Conservation (phyloP, 257 asterid species). For the Buddleja alternifolia region DNA sequence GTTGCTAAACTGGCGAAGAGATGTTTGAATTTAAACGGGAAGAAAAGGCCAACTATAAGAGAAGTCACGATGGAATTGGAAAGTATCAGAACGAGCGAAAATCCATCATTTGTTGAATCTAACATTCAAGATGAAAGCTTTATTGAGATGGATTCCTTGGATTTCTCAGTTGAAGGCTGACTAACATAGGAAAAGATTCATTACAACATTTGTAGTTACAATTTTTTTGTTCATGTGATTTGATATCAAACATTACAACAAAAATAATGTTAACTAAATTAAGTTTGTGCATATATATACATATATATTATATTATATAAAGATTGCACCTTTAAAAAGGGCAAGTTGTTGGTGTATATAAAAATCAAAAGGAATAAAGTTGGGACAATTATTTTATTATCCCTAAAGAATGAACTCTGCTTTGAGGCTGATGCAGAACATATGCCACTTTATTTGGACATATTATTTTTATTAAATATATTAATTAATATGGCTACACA, state of each 20-base stretch:
- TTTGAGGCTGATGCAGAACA: constrained; percentile 24
- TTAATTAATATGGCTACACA: too few relatives aligned
- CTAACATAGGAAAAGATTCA: too few relatives aligned
- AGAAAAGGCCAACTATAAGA: constrained; percentile 36
- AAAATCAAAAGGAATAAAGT: constrained; percentile 25
- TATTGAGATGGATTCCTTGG: neutral
- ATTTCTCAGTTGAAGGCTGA: neutral
- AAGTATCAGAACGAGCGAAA: constrained; percentile 21
- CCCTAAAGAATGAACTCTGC: constrained; percentile 3
- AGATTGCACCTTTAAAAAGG: neutral
- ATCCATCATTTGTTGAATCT: constrained; percentile 31
- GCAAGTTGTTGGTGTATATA: constrained; percentile 18
- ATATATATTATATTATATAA: neutral
- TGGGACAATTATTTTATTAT: constrained; percentile 23
- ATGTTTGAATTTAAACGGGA: constrained; percentile 43
- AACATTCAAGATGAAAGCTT: constrained; percentile 15
- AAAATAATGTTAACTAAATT: neutral
- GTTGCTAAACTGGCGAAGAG: constrained; percentile 38
- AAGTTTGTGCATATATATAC: neutral
- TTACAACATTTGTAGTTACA: neutral
- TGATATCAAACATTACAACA: neutral
- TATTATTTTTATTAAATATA: too few relatives aligned
- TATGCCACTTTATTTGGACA: neutral
- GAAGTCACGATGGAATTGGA: constrained; percentile 48
- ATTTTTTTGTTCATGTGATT: constrained; percentile 9